A percentile compares a stretch with the other conserved stretches of the same genome.
These are phyloP conservation scores for Fusarium palustre DNA, from an alignment of 2,329 filamentous ascomycete genomes.

Conservation along the genomic window DNA sequence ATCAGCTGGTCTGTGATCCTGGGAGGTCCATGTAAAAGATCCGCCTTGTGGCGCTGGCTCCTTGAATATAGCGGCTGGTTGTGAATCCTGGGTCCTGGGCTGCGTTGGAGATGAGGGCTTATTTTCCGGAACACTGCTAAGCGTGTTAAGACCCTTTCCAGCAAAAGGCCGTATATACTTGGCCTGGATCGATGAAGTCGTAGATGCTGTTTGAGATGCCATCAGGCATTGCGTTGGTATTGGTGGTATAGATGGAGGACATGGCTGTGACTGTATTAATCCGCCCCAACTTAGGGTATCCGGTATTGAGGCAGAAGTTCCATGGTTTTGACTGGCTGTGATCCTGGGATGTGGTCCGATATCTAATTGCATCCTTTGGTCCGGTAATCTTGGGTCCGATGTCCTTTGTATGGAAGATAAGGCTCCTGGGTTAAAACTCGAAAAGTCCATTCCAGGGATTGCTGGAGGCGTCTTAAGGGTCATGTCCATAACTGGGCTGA, in stretches of 20 bases:
- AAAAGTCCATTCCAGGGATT: conserved; percentile 57
- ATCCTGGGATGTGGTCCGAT: conserved; percentile 29
- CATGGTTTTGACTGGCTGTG: conserved; percentile 33
- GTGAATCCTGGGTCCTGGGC: conserved; percentile 44
- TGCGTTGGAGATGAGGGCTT: conserved; percentile 50
- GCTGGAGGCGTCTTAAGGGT: conserved; percentile 55
- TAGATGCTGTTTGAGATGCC: conserved; percentile 65
- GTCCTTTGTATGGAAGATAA: conserved; percentile 54
- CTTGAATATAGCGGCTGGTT: conserved; percentile 22
- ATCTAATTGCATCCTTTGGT: conserved; percentile 46
- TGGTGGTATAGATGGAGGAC: conserved; percentile 55
- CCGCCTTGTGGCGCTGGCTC: conserved; percentile 36
- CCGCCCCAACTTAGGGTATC: conserved; percentile 68
- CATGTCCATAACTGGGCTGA: conserved; percentile 65
- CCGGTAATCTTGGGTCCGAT: conserved; percentile 39
- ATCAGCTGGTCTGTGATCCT: conserved; percentile 33
- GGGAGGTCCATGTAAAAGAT: conserved; percentile 45
- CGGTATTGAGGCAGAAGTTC: conserved; percentile 56
- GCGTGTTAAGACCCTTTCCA: conserved; percentile 66
- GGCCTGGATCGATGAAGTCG: conserved; percentile 62
- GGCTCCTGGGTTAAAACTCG: conserved; percentile 50
- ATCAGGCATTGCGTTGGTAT: conserved; percentile 64
- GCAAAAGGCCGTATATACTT: conserved; percentile 67
- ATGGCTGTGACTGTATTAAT: conserved; percentile 55
- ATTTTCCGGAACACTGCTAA: conserved; percentile 53